Evolutionary conservation across 2,329 filamentous ascomycete genomes (phyloP).

Genomic region (Talaromyces albobiverticillius): DNA sequence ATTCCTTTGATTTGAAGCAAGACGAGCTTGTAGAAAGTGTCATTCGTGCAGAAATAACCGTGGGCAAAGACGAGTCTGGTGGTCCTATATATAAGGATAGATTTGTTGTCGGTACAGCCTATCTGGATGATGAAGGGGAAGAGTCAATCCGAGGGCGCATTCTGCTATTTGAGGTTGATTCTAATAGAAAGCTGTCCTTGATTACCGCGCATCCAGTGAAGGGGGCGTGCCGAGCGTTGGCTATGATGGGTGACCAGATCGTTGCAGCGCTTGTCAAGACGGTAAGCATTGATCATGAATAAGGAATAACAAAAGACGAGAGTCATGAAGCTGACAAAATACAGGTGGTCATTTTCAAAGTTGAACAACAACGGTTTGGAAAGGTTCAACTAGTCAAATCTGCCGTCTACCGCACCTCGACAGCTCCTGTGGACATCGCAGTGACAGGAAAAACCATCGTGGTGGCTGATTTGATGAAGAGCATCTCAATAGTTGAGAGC

Average conservation of each 20-base stretch:
- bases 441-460: conserved; percentile 73
- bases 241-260: conserved; percentile 70
- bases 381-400: conserved; percentile 61
- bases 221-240: conserved; percentile 77
- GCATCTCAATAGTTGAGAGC: conserved; percentile 70
- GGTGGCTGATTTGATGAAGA: conserved; percentile 92
- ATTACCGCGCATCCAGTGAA: conserved; percentile 68
- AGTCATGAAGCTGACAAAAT: conserved; percentile 17
- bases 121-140: conserved; percentile 60
- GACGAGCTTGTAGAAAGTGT: conserved; percentile 83
- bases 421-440: conserved; percentile 76
- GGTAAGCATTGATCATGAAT: conserved; percentile 44
- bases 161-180: conserved; percentile 73
- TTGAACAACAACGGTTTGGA: conserved; percentile 35
- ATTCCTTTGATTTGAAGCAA: conserved; percentile 62
- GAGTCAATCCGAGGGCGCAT: conserved; percentile 70
- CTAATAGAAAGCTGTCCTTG: conserved; percentile 68
- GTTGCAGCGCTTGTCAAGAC: conserved; percentile 90
- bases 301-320: not conserved
- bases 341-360: conserved; percentile 58
- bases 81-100: conserved; percentile 59
- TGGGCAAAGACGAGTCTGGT: conserved; percentile 54
- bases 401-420: conserved; percentile 75
- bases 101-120: conserved; percentile 89
- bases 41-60: conserved; percentile 70